Conservation (phyloP, 495 filamentous ascomycete species). For the Talaromyces stipitatus region DNA sequence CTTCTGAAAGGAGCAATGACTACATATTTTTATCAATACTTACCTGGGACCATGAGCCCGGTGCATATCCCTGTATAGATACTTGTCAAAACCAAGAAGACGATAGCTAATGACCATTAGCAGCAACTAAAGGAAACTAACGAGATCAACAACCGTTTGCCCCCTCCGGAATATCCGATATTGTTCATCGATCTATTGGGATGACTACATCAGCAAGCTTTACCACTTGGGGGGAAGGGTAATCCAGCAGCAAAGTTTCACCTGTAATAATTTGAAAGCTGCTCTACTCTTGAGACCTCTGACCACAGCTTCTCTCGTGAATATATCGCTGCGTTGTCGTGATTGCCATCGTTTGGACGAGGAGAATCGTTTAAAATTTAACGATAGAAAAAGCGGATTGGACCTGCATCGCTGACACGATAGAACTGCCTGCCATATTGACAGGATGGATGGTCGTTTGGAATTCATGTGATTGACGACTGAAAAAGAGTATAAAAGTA, state of each 20-base stretch:
- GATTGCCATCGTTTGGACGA: conserved; percentile 76
- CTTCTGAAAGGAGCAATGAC: conserved; percentile 2
- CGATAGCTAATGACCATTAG: neutral
- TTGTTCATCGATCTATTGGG: conserved; percentile 63
- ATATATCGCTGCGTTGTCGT: conserved; percentile 65
- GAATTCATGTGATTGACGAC: neutral
- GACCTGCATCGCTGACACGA: neutral
- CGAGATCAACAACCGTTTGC: conserved; percentile 84
- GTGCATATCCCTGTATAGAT: conserved; percentile 69
- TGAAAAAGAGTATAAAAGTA: too few relatives aligned
- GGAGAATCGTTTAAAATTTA: conserved; percentile 27
- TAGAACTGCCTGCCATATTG: neutral
- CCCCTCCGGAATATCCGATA: conserved; percentile 68
- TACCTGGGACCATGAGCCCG: conserved; percentile 91
- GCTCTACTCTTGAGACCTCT: conserved; percentile 79
- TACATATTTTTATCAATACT: conserved; percentile 1
- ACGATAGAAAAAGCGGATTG: neutral
- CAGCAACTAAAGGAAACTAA: conserved; percentile 20
- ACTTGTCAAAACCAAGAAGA: conserved; percentile 9
- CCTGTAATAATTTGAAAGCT: conserved; percentile 85
- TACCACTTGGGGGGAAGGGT: neutral
- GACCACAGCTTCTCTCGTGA: conserved; percentile 61
- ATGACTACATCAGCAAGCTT: neutral
- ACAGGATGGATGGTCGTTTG: neutral
- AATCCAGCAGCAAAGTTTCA: conserved; percentile 19